Percentiles rank a stretch among this genome's conserved stretches.
These are phyloP conservation scores for Persicaria tinctoria DNA, from an alignment of 148 eudicot genomes.

Conservation along the genomic window DNA sequence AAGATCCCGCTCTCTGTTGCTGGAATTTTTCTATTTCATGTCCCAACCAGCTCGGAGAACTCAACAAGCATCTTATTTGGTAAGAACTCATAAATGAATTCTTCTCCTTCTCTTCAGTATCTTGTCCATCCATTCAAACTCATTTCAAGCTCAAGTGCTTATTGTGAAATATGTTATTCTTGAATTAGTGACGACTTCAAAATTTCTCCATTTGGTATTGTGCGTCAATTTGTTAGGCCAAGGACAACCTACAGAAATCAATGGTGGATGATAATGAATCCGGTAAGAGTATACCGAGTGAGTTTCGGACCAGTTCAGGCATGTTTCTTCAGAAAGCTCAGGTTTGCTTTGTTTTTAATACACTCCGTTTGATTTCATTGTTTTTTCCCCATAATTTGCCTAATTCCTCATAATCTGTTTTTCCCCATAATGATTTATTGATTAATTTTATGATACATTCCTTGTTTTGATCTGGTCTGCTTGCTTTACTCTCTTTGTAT, in stretches of 20 bases:
- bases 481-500: neutral
- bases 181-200: neutral
- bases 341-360: constrained; percentile 28
- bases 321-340: constrained; percentile 69
- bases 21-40: no score
- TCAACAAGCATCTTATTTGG: no score
- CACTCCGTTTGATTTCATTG: neutral
- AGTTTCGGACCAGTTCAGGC: constrained; percentile 82
- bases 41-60: no score
- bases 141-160: no score
- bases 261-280: constrained; percentile 88
- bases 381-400: neutral
- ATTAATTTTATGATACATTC: neutral
- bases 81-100: no score
- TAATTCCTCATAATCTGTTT: neutral
- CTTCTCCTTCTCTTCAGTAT: no score
- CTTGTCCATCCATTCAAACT: no score
- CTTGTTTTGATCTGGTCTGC: neutral
- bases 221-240: constrained; percentile 44
- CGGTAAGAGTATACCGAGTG: constrained; percentile 65
- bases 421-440: no score
- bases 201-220: neutral
- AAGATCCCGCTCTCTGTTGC: no score
- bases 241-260: constrained; percentile 75
- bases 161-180: no score